A percentile compares a stretch with the other conserved stretches of the same genome.
Evolutionary conservation across 305 asterid genomes (phyloP).

Genomic region (Coffea humblotiana): DNA sequence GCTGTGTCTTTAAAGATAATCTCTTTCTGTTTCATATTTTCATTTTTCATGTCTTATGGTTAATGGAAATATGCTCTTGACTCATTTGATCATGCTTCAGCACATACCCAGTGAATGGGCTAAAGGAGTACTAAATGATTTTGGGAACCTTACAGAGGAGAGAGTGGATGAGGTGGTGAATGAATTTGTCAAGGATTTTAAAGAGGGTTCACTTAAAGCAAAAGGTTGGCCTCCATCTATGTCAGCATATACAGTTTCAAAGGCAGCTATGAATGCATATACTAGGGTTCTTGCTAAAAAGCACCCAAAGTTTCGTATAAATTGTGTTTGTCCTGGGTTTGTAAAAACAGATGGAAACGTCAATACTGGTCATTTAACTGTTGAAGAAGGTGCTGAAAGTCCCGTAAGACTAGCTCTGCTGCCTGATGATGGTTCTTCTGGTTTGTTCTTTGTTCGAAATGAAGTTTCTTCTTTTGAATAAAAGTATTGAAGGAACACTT

Average conservation of each 20-base stretch:
- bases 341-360: neutral
- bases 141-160: constrained; percentile 38
- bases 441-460: constrained; percentile 11
- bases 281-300: neutral
- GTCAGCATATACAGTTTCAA: neutral
- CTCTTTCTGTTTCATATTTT: no score
- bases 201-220: neutral
- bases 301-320: neutral
- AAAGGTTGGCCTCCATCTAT: neutral
- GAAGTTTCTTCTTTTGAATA: no score
- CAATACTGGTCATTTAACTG: neutral
- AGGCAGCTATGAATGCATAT: neutral
- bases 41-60: no score
- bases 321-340: neutral
- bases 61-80: neutral
- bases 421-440: constrained; percentile 19
- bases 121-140: constrained; percentile 29
- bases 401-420: constrained; percentile 20
- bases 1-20: no score
- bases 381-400: constrained; percentile 24
- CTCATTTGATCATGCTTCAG: constrained; percentile 24
- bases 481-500: no score
- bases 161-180: constrained; percentile 38
- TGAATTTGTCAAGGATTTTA: constrained; percentile 7
- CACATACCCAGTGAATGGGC: constrained; percentile 40